These are phyloP conservation scores for Calonectria fujianensis DNA, from an alignment of 2,329 filamentous ascomycete species.

Conservation along the genomic window DNA sequence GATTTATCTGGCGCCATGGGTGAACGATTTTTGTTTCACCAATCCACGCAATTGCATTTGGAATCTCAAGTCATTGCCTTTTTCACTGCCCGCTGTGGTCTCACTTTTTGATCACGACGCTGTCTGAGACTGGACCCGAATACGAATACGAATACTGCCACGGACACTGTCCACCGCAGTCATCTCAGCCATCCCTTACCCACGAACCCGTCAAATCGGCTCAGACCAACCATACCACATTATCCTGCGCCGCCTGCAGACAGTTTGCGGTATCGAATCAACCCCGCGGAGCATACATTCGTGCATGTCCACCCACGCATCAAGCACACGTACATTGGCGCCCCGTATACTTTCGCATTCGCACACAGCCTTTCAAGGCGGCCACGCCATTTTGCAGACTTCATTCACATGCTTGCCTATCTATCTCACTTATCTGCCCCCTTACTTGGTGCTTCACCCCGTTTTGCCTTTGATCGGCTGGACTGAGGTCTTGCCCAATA, in stretches of 20 bases:
- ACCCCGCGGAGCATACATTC: neutral
- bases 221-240: conserved; percentile 26
- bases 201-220: conserved; percentile 20
- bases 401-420: conserved; percentile 28
- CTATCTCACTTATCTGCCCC: conserved; percentile 14
- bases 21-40: neutral
- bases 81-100: neutral
- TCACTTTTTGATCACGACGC: conserved; percentile 11
- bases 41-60: conserved; percentile 26
- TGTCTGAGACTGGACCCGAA: conserved; percentile 43
- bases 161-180: conserved; percentile 26
- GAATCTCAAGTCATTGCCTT: conserved; percentile 18
- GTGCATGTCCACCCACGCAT: conserved; percentile 19
- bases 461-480: conserved; percentile 20
- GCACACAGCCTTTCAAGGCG: conserved; percentile 4
- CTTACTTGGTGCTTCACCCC: conserved; percentile 8
- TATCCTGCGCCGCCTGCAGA: conserved; percentile 24
- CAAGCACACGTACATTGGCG: conserved; percentile 8
- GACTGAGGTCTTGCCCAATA: conserved; percentile 18
- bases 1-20: neutral
- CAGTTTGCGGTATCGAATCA: conserved; percentile 32
- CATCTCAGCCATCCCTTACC: conserved; percentile 12
- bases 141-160: conserved; percentile 48
- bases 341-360: conserved; percentile 24
- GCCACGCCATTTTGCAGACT: neutral